Evolutionary conservation across 2,329 filamentous ascomycete species (phyloP).

Genomic region (Pezicula carpinea): DNA sequence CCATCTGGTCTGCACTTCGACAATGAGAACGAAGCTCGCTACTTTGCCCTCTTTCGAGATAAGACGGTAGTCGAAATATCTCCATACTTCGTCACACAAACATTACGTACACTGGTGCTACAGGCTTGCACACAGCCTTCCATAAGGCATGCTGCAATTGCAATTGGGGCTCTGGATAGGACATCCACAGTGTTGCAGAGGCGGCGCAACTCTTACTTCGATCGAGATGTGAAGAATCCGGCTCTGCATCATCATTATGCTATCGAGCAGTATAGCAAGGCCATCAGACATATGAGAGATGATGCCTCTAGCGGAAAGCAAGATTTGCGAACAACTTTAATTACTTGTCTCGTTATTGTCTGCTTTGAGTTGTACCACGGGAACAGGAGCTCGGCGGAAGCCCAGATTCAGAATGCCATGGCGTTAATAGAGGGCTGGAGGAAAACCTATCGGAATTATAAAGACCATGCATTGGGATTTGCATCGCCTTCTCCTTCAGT

Average conservation of each 20-base stretch:
- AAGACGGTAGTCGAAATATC: conserved; percentile 11
- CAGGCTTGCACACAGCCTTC: conserved; percentile 13
- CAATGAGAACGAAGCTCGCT: conserved; percentile 13
- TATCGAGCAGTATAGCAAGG: conserved; percentile 15
- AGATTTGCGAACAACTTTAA: conserved; percentile 12
- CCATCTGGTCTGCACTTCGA: conserved; percentile 7
- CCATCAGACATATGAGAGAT: conserved; percentile 12
- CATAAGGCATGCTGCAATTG: conserved; percentile 16
- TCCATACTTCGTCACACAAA: conserved; percentile 13
- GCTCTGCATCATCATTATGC: conserved; percentile 12
- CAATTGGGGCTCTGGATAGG: conserved; percentile 18
- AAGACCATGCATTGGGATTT: conserved; percentile 14
- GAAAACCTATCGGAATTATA: conserved; percentile 16
- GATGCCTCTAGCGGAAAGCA: conserved; percentile 9
- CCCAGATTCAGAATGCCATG: conserved; percentile 15
- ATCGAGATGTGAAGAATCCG: conserved; percentile 1
- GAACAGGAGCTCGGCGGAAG: conserved; percentile 15
- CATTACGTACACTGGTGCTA: conserved; percentile 15
- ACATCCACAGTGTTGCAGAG: conserved; percentile 7
- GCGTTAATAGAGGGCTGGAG: conserved; percentile 24
- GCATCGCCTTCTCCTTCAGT: conserved; percentile 17
- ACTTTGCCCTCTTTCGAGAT: conserved; percentile 15
- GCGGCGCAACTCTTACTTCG: background rate
- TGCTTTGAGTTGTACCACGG: conserved; percentile 18
- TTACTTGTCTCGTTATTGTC: conserved; percentile 15